Base-by-base conservation (phyloP, 306 rosid species). In the Sechiopsis laciniata region DNA sequence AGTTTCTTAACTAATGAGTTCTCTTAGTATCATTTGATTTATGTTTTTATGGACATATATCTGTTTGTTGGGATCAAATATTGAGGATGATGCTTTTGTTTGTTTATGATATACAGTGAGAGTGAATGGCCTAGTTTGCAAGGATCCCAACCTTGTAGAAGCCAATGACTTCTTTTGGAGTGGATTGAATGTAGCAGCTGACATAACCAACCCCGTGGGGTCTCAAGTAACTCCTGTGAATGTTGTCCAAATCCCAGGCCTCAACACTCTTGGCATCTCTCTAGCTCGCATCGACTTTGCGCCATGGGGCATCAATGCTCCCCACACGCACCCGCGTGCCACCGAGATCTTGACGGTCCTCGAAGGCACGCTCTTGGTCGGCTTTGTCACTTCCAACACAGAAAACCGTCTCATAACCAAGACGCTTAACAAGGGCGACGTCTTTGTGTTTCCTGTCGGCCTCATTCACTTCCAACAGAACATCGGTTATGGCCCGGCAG, bases 301-400 rank as follows among this genome's bases (percentile, higher is more conserved):
- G 6, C 83, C 83, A 0, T 50, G 75, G 72, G 83, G 83, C 0
- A 50, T 84, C 35, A 81, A 78, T 19, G 72, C 85, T 8, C 81
- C 79, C 15, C 85, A 81, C 75, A 62, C 75, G 7, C 84, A 83
- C 37, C 87, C 87, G 7, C 62, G 79, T 0, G 82, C 82, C 14
- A 37, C 82, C 0, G 82, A 83, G 71, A 73, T 80, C 50, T 40
- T 78, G 54, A 78, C 82, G 0, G 75, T 83, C 7, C 58, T 83
- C 0, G 78, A 78, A 59, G 87, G 84, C 19, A 72, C 50, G 5
- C 84, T 80, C 11, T 73, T 80, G 40, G 82, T 78, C 0, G 87
- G 87, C 16, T 84, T 83, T 11, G 69, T 80, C 55, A 83, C 87
- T 1, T 78, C 87, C 5, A 80, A 68, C 56, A 78, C 84, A 0